These are phyloP conservation scores for Senna tora DNA, from an alignment of 306 rosid species.

Conservation along the genomic window DNA sequence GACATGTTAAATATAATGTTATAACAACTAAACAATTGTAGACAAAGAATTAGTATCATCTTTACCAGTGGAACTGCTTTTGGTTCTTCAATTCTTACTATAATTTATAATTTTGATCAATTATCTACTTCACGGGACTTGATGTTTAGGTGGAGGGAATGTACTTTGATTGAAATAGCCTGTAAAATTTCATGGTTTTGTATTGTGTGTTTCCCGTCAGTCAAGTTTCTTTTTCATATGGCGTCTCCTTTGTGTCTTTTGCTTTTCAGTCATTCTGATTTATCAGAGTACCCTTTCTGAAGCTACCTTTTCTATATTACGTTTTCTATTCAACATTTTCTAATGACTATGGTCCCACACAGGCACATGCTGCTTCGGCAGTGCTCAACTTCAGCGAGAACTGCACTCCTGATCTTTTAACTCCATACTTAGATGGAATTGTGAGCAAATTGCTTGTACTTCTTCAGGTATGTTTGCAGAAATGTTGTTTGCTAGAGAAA, in stretches of 20 bases:
- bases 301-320: background rate
- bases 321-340: background rate
- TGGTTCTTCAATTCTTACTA: background rate
- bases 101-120: background rate
- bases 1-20: too few relatives aligned
- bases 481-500: background rate
- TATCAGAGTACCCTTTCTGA: background rate
- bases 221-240: background rate
- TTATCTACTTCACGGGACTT: too few relatives aligned
- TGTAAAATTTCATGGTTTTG: conserved; percentile 9
- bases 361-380: conserved; percentile 99
- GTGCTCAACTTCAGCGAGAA: conserved; percentile 99
- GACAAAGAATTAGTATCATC: too few relatives aligned
- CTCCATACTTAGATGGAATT: conserved; percentile 90
- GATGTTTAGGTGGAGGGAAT: background rate
- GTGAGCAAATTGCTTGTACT: conserved; percentile 92
- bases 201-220: background rate
- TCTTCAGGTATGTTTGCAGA: conserved; percentile 71
- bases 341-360: conserved; percentile 32
- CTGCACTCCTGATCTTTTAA: conserved; percentile 90
- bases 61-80: background rate
- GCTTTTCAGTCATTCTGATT: background rate
- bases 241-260: background rate
- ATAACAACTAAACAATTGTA: too few relatives aligned
- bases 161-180: background rate